Evolutionary conservation across 1,284 basidiomycete genomes (phyloP), one percentile per base, ranked within the genome.

Genomic region (Polyporus tsugae): DNA sequence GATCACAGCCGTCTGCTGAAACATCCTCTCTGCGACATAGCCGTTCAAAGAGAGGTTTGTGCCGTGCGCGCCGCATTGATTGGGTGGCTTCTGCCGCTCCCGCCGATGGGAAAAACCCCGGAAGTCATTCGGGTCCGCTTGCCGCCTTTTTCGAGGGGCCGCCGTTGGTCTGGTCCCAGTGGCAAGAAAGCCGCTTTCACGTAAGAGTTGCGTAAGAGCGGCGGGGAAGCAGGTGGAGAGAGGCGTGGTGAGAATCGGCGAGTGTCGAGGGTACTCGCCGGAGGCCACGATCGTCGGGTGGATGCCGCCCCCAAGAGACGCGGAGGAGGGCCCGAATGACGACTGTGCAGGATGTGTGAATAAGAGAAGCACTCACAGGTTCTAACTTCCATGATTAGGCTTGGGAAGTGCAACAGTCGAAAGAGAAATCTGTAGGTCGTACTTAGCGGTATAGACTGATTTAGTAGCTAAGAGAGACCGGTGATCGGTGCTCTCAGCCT

Each of bases 261-360:
- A 35, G 49, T 25, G 53, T 13, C 22, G 55, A 25, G 19, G 60
- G 36, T 63, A 64, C 58, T 58, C 39, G 15, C 59, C n/a, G 35
- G 66, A 63, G 58, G 11, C 70, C 70, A 69, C 70, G 70, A 72
- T 64, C 44, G 66, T 72, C 70, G 70, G 70, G 66, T 33, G 38
- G 33, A 29, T 39, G 36, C 41, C 42, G 5, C 2, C 22, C n/a
- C n/a, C 7, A 10, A 25, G 29, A 4, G 46, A 55, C 29, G 52
- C 6, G 11, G 15, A 7, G 33, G 25, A 39, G 39, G 13, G 1
- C 1, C 4, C 2, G 29, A 5, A 11, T 25, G 46, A 13, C 11
- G 7, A 29, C 46, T 52, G 22, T 4, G 46, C 22, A 15, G 7
- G 22, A 52, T 25, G 46, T 9, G 7, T 11, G 7, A 52, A 11